Percentiles rank a stretch among this genome's conserved stretches.
Evolutionary conservation across 768 basidiomycete genomes (phyloP).

Genomic region (Termitomyces eurrhizus): DNA sequence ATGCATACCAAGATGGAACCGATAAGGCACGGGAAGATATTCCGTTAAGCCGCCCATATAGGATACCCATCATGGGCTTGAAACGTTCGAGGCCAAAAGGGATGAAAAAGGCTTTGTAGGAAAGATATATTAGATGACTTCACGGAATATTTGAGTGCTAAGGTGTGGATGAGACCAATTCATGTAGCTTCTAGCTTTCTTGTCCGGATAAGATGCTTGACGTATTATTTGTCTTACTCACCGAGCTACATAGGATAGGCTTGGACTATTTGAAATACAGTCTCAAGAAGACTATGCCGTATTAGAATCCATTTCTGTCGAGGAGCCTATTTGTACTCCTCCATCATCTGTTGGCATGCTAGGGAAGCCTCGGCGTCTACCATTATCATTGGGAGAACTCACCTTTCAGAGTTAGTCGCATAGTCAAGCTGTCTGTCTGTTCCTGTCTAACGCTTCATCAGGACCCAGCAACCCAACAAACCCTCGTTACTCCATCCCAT

Average conservation of each 20-base stretch:
- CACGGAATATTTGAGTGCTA: not conserved
- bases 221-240: not conserved
- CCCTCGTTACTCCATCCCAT: not conserved
- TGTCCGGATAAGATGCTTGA: not conserved
- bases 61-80: conserved; percentile 67
- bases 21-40: too few relatives aligned
- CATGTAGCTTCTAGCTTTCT: too few relatives aligned
- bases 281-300: too few relatives aligned
- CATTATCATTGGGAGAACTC: too few relatives aligned
- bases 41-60: conserved; percentile 22
- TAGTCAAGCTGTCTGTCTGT: too few relatives aligned
- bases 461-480: not conserved
- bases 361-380: too few relatives aligned
- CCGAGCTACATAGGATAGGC: not conserved
- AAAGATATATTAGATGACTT: not conserved
- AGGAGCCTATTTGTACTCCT: too few relatives aligned
- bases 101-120: not conserved
- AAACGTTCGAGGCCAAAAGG: not conserved
- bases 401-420: too few relatives aligned
- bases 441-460: too few relatives aligned
- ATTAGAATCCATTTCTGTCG: too few relatives aligned
- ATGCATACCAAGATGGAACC: too few relatives aligned
- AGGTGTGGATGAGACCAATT: not conserved
- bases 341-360: too few relatives aligned
- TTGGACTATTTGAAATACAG: not conserved